Evolutionary conservation across 306 rosid species (phyloP).

Genomic region (Biancaea sappan): DNA sequence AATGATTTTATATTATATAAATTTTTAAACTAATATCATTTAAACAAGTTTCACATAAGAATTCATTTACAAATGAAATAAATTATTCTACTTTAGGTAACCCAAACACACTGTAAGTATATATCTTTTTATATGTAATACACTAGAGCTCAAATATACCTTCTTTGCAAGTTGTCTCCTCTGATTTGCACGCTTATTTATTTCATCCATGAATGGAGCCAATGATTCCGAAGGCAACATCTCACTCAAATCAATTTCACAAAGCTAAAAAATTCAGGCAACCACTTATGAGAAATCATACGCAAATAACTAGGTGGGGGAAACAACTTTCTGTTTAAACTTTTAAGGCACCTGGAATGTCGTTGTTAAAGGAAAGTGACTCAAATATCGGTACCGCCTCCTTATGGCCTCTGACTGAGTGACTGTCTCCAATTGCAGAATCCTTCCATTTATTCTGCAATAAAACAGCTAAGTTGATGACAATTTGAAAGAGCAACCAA

Average conservation of each 20-base stretch:
- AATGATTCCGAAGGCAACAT: conserved; percentile 68
- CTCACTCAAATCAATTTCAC: conserved; percentile 89
- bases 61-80: neutral
- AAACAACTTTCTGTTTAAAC: neutral
- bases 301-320: conserved; percentile 10
- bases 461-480: conserved; percentile 3
- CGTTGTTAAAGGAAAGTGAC: conserved; percentile 93
- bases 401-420: conserved; percentile 90
- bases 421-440: conserved; percentile 76
- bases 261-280: conserved; percentile 61
- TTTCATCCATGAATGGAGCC: conserved; percentile 84
- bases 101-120: neutral
- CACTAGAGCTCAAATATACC: conserved; percentile 44
- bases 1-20: neutral
- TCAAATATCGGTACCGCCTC: conserved; percentile 80
- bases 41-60: neutral
- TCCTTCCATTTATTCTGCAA: conserved; percentile 82
- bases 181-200: conserved; percentile 82
- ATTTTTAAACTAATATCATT: neutral
- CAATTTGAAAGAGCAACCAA: neutral
- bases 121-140: conserved; percentile 4
- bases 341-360: conserved; percentile 79
- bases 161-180: conserved; percentile 83
- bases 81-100: neutral
- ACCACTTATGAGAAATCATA: conserved; percentile 31